Evolutionary conservation across 805 yeast species (phyloP).

Genomic region (Yamadazyma sp.): DNA sequence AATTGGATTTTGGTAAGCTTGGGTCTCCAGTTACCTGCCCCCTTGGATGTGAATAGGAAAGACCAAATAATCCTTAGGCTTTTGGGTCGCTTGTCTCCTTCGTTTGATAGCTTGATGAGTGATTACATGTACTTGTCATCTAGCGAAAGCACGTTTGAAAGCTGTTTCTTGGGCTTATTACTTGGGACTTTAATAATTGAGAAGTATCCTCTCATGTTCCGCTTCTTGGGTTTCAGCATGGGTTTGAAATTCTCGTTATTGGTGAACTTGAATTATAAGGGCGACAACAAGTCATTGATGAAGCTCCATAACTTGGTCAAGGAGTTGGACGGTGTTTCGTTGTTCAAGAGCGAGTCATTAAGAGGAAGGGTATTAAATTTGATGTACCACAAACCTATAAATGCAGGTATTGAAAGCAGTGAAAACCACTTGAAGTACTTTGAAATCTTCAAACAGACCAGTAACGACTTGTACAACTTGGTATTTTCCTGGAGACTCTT

Average conservation of each 20-base stretch:
- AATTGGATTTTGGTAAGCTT: conserved; percentile 27
- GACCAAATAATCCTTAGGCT: conserved; percentile 19
- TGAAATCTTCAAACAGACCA: conserved; percentile 25
- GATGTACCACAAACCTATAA: conserved; percentile 22
- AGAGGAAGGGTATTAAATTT: conserved; percentile 30
- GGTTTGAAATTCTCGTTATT: conserved; percentile 26
- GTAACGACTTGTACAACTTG: conserved; percentile 25
- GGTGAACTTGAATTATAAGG: conserved; percentile 30
- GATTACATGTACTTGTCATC: conserved; percentile 30
- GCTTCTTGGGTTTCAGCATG: conserved; percentile 25
- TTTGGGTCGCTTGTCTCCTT: conserved; percentile 1
- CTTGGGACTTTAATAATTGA: conserved; percentile 27
- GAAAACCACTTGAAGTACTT: conserved; percentile 31
- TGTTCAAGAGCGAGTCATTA: conserved; percentile 29
- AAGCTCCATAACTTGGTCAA: conserved; percentile 26
- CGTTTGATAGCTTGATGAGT: conserved; percentile 15
- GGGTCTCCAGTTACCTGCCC: conserved; percentile 30
- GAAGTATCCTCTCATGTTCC: conserved; percentile 21
- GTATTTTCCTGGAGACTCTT: conserved; percentile 38
- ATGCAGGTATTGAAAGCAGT: conserved; percentile 25
- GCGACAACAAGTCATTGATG: conserved; percentile 22
- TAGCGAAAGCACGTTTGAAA: conserved; percentile 35
- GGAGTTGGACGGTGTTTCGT: conserved; percentile 30
- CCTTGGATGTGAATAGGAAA: conserved; percentile 17
- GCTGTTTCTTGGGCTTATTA: conserved; percentile 29